Evolutionary conservation across 257 asterid genomes (phyloP).

Genomic region (Prunella vulgaris): DNA sequence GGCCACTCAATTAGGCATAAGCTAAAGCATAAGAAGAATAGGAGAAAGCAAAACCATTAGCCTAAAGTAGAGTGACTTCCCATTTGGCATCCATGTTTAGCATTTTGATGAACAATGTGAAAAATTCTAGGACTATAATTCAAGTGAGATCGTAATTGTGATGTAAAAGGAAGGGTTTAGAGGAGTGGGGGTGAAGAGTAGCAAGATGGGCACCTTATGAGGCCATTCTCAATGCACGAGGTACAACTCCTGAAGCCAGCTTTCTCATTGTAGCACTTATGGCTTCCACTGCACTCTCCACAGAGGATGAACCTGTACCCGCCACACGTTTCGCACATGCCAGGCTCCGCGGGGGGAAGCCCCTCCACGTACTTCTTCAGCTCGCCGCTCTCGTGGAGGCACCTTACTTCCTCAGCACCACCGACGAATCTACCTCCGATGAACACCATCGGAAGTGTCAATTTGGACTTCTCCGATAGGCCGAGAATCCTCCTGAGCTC

Average conservation of each 20-base stretch:
- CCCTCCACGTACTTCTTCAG: slow-evolving; percentile 58
- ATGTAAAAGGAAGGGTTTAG: neutral
- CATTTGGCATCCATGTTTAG: slow-evolving; percentile 3
- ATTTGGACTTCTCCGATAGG: slow-evolving; percentile 36
- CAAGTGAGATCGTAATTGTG: neutral
- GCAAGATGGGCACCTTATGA: slow-evolving; percentile 93
- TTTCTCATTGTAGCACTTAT: slow-evolving; percentile 63
- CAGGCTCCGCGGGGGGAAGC: slow-evolving; percentile 42
- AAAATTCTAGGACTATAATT: slow-evolving; percentile 13
- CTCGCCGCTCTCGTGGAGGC: slow-evolving; percentile 82
- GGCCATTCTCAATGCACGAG: slow-evolving; percentile 83
- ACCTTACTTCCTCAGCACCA: slow-evolving; percentile 75
- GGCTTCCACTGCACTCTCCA: slow-evolving; percentile 75
- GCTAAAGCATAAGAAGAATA: slow-evolving; percentile 18
- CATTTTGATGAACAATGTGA: neutral
- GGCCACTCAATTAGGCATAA: slow-evolving; percentile 17
- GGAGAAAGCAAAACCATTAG: neutral
- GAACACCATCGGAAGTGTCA: slow-evolving; percentile 70
- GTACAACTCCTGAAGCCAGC: slow-evolving; percentile 73
- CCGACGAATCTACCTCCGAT: slow-evolving; percentile 85
- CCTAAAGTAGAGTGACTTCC: slow-evolving; percentile 7
- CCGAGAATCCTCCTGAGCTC: slow-evolving; percentile 67
- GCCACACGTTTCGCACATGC: slow-evolving; percentile 72
- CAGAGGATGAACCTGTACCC: slow-evolving; percentile 74
- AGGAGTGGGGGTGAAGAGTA: slow-evolving; percentile 40